Evolutionary conservation across 1,284 basidiomycete genomes (phyloP).

Genomic region (Porogramme epimiltina): DNA sequence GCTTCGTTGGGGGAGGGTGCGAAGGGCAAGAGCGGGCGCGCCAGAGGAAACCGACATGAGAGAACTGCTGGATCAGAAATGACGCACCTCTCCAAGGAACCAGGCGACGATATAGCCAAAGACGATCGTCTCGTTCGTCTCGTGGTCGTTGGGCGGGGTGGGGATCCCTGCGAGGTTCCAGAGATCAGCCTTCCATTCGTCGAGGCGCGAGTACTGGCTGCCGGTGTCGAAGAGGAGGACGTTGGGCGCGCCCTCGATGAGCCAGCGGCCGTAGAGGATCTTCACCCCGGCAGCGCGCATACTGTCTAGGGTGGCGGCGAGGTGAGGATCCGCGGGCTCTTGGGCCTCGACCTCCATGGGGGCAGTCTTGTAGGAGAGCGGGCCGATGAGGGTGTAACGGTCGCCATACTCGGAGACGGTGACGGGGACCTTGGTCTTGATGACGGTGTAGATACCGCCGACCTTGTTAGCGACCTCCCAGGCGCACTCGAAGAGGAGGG

Average conservation of each 20-base stretch:
- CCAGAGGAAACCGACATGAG: too few relatives aligned
- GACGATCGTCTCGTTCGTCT: slow-evolving; percentile 98
- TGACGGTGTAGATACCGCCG: slow-evolving; percentile 99
- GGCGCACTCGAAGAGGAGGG: slow-evolving; percentile 86
- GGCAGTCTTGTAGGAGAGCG: slow-evolving; percentile 95
- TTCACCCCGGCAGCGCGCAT: slow-evolving; percentile 93
- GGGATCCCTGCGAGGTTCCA: slow-evolving; percentile 99
- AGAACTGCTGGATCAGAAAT: background rate
- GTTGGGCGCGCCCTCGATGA: slow-evolving; percentile 93
- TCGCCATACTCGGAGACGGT: slow-evolving; percentile 93
- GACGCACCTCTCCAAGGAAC: slow-evolving; percentile 93
- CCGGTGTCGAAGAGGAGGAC: slow-evolving; percentile 97
- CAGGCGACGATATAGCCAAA: slow-evolving; percentile 99
- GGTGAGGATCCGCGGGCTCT: slow-evolving; percentile 77
- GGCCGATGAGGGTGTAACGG: slow-evolving; percentile 92
- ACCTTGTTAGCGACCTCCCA: slow-evolving; percentile 98
- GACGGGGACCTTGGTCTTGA: slow-evolving; percentile 98
- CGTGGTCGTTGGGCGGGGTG: slow-evolving; percentile 92
- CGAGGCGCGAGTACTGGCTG: slow-evolving; percentile 84
- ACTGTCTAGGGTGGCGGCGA: slow-evolving; percentile 69
- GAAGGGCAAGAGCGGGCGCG: too few relatives aligned
- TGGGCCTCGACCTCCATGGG: slow-evolving; percentile 98
- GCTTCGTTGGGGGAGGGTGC: too few relatives aligned
- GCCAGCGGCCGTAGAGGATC: slow-evolving; percentile 94
- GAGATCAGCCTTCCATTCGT: slow-evolving; percentile 98